Evolutionary conservation across 352 stramenopile genomes (phyloP).

Genomic region (Globisporangium cystogenes): DNA sequence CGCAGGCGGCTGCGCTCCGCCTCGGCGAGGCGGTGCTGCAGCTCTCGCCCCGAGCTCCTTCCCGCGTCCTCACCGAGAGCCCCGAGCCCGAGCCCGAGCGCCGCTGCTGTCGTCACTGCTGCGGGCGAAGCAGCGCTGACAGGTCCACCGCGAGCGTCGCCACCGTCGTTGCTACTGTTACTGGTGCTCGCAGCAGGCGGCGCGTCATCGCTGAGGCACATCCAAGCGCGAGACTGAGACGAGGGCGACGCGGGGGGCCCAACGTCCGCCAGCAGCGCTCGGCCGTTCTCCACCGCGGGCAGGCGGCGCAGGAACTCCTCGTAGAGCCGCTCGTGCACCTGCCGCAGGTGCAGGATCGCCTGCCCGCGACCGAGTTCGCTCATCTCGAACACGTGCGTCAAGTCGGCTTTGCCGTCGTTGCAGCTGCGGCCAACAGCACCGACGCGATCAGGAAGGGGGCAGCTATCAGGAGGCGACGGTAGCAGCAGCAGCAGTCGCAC

Average conservation of each 20-base stretch:
- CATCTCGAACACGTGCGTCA: conserved; percentile 60
- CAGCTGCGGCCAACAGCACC: conserved; percentile 28
- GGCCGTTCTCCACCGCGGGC: conserved; percentile 18
- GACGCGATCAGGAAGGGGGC: too few species aligned
- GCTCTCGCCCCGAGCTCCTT: not conserved
- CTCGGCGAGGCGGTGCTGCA: conserved; percentile 32
- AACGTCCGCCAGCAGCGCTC: not conserved
- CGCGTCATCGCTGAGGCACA: too few species aligned
- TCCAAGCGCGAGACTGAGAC: not conserved
- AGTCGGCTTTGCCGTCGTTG: conserved; percentile 43
- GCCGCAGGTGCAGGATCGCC: conserved; percentile 56
- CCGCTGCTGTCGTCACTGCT: too few species aligned
- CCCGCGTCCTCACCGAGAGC: not conserved
- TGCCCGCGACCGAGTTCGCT: conserved; percentile 52
- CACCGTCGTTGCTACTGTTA: too few species aligned
- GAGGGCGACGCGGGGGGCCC: not conserved
- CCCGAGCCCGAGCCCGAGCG: too few species aligned
- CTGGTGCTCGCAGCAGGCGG: not conserved
- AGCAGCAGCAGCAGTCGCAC: not conserved
- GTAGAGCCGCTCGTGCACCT: conserved; percentile 51
- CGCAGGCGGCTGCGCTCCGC: conserved; percentile 56
- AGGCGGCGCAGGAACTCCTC: conserved; percentile 44
- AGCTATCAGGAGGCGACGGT: too few species aligned
- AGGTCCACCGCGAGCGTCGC: too few species aligned
- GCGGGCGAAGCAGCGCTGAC: too few species aligned